phyloP scores from a whole-genome alignment of 2,329 filamentous ascomycete genomes.

The Curvularia lunata region DNA sequence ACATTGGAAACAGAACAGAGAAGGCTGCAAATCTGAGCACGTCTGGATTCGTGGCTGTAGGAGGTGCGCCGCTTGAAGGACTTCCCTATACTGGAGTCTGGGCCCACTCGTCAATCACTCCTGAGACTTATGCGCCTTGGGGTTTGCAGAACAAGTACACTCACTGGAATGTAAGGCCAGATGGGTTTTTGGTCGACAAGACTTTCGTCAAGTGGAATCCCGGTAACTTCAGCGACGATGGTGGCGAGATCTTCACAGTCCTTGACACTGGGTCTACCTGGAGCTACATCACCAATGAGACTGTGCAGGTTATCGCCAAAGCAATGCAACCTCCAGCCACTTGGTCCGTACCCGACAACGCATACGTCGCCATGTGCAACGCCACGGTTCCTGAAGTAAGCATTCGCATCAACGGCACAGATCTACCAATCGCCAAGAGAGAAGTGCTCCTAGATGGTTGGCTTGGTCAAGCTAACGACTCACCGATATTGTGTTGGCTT shows the following conservation, averaged over 20 bases:
- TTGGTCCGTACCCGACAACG: not conserved
- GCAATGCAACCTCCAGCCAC: not conserved
- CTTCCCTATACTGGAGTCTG: slow-evolving; percentile 1
- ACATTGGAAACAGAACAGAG: slow-evolving; percentile 1
- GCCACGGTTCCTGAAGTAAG: not conserved
- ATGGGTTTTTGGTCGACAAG: not conserved
- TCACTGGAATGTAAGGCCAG: not conserved
- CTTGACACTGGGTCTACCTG: not conserved
- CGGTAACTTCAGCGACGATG: not conserved
- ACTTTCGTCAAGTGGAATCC: not conserved
- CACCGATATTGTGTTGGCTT: not conserved
- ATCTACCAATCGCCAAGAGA: slow-evolving; percentile 1
- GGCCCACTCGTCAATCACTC: not conserved
- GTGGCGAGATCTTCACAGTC: not conserved
- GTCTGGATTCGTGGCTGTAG: slow-evolving; percentile 2
- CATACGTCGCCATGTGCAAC: not conserved
- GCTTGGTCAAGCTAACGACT: not conserved
- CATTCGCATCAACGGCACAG: slow-evolving; percentile 4
- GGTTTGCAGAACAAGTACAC: slow-evolving; percentile 1
- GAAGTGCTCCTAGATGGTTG: slow-evolving; percentile 2
- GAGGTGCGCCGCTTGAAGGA: not conserved
- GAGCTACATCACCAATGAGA: not conserved
- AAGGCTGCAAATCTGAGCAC: not conserved
- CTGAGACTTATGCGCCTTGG: not conserved
- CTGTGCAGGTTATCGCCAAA: not conserved